These are phyloP conservation scores for Exophiala calicioides DNA, from an alignment of 2,329 filamentous ascomycete genomes.

Conservation along the genomic window DNA sequence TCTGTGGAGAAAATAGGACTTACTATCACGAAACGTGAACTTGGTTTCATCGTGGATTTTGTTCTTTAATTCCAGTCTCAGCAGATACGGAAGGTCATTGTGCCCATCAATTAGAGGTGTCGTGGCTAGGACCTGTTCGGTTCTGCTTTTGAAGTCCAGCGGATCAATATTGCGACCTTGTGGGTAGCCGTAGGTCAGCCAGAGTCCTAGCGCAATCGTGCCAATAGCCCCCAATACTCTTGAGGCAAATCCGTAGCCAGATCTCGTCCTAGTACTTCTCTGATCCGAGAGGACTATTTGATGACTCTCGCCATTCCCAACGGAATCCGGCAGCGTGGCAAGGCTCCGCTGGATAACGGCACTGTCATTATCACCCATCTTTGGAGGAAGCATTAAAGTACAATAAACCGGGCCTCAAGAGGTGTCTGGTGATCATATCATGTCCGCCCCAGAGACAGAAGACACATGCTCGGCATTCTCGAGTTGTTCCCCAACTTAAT, in stretches of 20 bases:
- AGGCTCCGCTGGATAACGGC: neutral
- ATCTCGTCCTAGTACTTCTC: neutral
- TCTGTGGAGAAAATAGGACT: constrained; percentile 4
- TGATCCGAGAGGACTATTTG: neutral
- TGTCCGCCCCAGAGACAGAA: too few relatives aligned
- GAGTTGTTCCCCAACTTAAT: too few relatives aligned
- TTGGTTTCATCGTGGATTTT: constrained; percentile 32
- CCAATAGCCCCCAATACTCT: neutral
- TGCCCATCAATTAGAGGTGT: constrained; percentile 38
- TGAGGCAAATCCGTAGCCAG: neutral
- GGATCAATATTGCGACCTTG: constrained; percentile 3
- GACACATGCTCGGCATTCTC: too few relatives aligned
- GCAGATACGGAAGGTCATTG: constrained; percentile 37
- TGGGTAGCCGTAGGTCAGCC: neutral
- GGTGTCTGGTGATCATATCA: too few relatives aligned
- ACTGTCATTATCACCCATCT: too few relatives aligned
- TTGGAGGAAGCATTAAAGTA: too few relatives aligned
- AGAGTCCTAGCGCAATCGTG: neutral
- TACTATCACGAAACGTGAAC: constrained; percentile 1
- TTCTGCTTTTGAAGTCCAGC: constrained; percentile 13
- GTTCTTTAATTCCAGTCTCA: constrained; percentile 33
- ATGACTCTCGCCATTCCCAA: neutral
- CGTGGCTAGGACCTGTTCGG: constrained; percentile 27
- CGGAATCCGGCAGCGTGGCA: neutral
- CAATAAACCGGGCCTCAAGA: too few relatives aligned